Conservation (phyloP, 2,329 filamentous ascomycete genomes). For the Parasarocladium wereldwijsianum region DNA sequence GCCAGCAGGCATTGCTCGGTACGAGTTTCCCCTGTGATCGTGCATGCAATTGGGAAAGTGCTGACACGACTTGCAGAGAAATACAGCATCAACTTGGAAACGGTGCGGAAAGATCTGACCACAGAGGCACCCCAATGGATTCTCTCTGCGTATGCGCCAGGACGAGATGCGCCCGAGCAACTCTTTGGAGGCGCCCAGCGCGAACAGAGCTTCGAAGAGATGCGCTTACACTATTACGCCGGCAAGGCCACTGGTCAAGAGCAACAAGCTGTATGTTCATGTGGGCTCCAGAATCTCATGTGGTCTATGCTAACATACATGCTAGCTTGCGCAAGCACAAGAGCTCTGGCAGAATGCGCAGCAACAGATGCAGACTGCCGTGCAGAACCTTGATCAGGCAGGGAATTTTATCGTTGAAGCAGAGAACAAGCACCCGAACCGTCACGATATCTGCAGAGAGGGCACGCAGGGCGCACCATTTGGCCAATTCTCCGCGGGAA, state of each 20-base stretch:
- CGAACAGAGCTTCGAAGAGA: slow-evolving; percentile 82
- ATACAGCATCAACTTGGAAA: slow-evolving; percentile 40
- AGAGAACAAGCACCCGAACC: slow-evolving; percentile 60
- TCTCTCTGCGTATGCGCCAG: slow-evolving; percentile 73
- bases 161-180: slow-evolving; percentile 61
- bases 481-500: slow-evolving; percentile 29
- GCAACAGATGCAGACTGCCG: slow-evolving; percentile 56
- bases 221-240: slow-evolving; percentile 57
- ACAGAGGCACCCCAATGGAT: slow-evolving; percentile 70
- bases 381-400: slow-evolving; percentile 57
- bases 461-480: slow-evolving; percentile 27
- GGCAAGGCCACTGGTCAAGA: slow-evolving; percentile 45
- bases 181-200: slow-evolving; percentile 66
- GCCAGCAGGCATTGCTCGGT: slow-evolving; percentile 10
- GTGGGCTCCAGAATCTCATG: background rate
- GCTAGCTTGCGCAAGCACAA: slow-evolving; percentile 44
- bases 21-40: slow-evolving; percentile 1
- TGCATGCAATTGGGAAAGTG: background rate
- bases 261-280: slow-evolving; percentile 29
- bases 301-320: slow-evolving; percentile 9
- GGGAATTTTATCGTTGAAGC: slow-evolving; percentile 52
- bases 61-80: slow-evolving; percentile 12
- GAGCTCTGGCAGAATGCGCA: slow-evolving; percentile 48
- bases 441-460: slow-evolving; percentile 46
- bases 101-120: slow-evolving; percentile 52